phyloP scores from a whole-genome alignment of 768 basidiomycete species.

The Clavaria fumosa region DNA sequence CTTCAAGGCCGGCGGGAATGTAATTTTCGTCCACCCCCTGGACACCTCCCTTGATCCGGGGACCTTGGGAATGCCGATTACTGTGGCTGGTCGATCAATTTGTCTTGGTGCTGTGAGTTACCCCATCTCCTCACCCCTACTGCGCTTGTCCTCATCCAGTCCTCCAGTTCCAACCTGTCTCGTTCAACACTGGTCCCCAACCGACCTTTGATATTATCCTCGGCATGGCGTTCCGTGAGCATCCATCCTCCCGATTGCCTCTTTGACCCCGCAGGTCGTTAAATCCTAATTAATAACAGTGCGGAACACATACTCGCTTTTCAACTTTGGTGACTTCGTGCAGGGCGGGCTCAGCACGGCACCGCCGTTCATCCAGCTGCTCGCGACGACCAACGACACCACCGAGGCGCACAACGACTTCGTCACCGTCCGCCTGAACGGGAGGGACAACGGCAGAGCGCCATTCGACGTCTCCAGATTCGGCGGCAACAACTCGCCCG shows the following conservation, averaged over 20 bases:
- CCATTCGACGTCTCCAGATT: background rate
- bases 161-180: slow-evolving; percentile 52
- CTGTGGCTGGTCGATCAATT: too few species aligned
- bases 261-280: background rate
- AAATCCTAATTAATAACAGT: too few species aligned
- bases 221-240: slow-evolving; percentile 59
- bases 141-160: slow-evolving; percentile 2
- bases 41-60: slow-evolving; percentile 34
- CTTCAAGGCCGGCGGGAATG: slow-evolving; percentile 40
- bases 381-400: slow-evolving; percentile 34
- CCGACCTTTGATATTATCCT: slow-evolving; percentile 48
- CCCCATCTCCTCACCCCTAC: background rate
- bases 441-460: slow-evolving; percentile 14
- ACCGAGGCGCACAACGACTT: slow-evolving; percentile 3
- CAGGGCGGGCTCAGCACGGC: slow-evolving; percentile 23
- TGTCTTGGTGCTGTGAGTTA: slow-evolving; percentile 28
- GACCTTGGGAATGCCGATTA: slow-evolving; percentile 17
- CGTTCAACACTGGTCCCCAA: slow-evolving; percentile 25
- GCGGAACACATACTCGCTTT: slow-evolving; percentile 45
- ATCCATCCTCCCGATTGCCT: background rate
- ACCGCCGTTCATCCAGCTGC: slow-evolving; percentile 47
- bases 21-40: slow-evolving; percentile 50
- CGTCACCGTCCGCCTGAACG: slow-evolving; percentile 16
- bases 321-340: slow-evolving; percentile 53
- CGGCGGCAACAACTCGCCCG: background rate